phyloP scores from a whole-genome alignment of 345 rosid species.

The Moricandia arvensis region DNA sequence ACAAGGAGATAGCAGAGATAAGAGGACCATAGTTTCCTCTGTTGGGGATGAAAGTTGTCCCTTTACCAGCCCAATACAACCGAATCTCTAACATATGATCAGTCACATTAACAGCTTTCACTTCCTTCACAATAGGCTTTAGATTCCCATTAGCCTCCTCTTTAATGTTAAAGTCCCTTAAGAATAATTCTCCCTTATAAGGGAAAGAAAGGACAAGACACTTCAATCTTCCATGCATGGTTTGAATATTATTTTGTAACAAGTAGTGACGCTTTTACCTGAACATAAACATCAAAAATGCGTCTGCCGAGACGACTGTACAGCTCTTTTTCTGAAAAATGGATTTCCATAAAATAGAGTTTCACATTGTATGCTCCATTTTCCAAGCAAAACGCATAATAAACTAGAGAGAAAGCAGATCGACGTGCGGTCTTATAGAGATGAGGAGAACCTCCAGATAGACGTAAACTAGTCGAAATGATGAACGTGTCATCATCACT shows the following conservation, averaged over 20 bases:
- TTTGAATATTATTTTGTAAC: neutral
- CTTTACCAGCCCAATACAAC: slow-evolving; percentile 57
- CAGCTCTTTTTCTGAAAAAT: slow-evolving; percentile 40
- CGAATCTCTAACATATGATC: slow-evolving; percentile 47
- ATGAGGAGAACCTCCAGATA: slow-evolving; percentile 3
- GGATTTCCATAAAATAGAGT: slow-evolving; percentile 64
- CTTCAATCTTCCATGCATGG: neutral
- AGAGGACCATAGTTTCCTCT: slow-evolving; percentile 60
- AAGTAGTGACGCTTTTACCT: slow-evolving; percentile 28
- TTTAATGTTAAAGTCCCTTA: slow-evolving; percentile 49
- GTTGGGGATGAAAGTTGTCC: slow-evolving; percentile 43
- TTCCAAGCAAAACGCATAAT: slow-evolving; percentile 56
- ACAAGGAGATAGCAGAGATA: slow-evolving; percentile 60
- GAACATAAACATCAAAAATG: slow-evolving; percentile 60
- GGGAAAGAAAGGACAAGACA: neutral
- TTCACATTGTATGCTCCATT: slow-evolving; percentile 54
- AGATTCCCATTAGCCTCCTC: slow-evolving; percentile 43
- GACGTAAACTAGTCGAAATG: neutral
- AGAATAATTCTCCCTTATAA: slow-evolving; percentile 4
- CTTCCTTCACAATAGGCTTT: slow-evolving; percentile 16
- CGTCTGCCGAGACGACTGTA: slow-evolving; percentile 50
- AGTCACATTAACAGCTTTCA: slow-evolving; percentile 34
- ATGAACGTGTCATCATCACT: neutral
- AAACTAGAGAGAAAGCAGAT: slow-evolving; percentile 59
- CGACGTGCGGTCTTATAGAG: slow-evolving; percentile 52